These are phyloP conservation scores for Mucuna pruriens DNA, from an alignment of 306 rosid genomes.

Conservation along the genomic window DNA sequence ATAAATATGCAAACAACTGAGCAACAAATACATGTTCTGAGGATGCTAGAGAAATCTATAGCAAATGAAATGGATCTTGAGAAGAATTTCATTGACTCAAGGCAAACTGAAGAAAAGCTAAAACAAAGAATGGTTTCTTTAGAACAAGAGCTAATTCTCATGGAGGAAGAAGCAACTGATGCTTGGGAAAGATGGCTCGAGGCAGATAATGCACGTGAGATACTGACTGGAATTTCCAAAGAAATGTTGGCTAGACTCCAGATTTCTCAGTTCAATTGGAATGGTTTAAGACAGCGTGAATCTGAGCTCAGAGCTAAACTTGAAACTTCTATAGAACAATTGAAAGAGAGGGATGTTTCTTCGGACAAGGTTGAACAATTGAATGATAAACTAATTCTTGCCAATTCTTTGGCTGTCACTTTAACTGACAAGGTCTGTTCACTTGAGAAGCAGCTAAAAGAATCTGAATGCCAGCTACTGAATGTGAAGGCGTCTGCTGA, in stretches of 20 bases:
- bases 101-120: slow-evolving; percentile 62
- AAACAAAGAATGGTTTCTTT: slow-evolving; percentile 53
- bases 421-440: slow-evolving; percentile 49
- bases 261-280: slow-evolving; percentile 70
- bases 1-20: slow-evolving; percentile 71
- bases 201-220: slow-evolving; percentile 65
- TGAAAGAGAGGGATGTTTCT: slow-evolving; percentile 49
- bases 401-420: slow-evolving; percentile 48
- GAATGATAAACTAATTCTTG: slow-evolving; percentile 45
- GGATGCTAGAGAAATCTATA: slow-evolving; percentile 85
- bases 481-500: slow-evolving; percentile 52
- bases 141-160: slow-evolving; percentile 55
- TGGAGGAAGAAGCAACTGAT: slow-evolving; percentile 71
- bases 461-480: slow-evolving; percentile 50
- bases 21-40: slow-evolving; percentile 69
- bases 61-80: slow-evolving; percentile 88
- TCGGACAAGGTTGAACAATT: slow-evolving; percentile 39
- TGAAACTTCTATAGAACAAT: slow-evolving; percentile 45
- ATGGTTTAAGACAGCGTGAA: slow-evolving; percentile 61
- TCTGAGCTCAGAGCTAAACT: slow-evolving; percentile 65
- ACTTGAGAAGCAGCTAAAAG: slow-evolving; percentile 66
- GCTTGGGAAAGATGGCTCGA: slow-evolving; percentile 69
- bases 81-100: slow-evolving; percentile 63
- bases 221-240: slow-evolving; percentile 66
- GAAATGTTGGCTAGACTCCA: slow-evolving; percentile 67